Evolutionary conservation across 257 asterid genomes (phyloP).

Genomic region (Forsythia viridissima): DNA sequence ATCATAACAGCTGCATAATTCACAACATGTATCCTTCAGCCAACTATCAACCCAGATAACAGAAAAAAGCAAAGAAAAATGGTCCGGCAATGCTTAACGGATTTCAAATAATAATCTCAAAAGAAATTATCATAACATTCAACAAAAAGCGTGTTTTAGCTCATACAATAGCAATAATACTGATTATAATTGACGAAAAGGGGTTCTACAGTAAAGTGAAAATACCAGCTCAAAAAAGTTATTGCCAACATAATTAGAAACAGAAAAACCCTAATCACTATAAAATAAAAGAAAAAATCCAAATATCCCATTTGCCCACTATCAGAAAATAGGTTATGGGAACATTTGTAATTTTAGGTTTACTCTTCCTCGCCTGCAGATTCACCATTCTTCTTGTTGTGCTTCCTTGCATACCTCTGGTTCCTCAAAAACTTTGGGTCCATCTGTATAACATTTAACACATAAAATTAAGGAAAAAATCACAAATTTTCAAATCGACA

Average conservation of each 20-base stretch:
- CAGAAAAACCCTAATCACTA: neutral
- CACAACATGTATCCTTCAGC: neutral
- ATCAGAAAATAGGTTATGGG: neutral
- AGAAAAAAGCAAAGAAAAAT: neutral
- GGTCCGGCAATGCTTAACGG: neutral
- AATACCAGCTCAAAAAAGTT: neutral
- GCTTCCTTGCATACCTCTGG: conserved; percentile 97
- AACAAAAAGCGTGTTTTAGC: neutral
- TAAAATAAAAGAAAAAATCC: neutral
- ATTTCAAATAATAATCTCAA: neutral
- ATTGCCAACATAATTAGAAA: neutral
- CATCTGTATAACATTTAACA: conserved; percentile 43
- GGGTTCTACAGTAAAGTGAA: neutral
- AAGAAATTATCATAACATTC: neutral
- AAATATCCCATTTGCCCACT: neutral
- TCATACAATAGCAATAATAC: neutral
- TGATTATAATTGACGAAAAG: neutral
- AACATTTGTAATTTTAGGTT: conserved; percentile 13
- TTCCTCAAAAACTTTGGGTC: conserved; percentile 93
- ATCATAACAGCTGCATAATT: neutral
- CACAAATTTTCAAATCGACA: neutral
- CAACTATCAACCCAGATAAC: neutral
- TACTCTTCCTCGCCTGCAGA: conserved; percentile 51
- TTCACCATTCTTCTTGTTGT: conserved; percentile 59
- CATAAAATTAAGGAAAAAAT: neutral